A percentile compares a stretch with the other conserved stretches of the same genome.
phyloP scores from a whole-genome alignment of 2,329 filamentous ascomycete species.

The Hymenoscyphus occultus region DNA sequence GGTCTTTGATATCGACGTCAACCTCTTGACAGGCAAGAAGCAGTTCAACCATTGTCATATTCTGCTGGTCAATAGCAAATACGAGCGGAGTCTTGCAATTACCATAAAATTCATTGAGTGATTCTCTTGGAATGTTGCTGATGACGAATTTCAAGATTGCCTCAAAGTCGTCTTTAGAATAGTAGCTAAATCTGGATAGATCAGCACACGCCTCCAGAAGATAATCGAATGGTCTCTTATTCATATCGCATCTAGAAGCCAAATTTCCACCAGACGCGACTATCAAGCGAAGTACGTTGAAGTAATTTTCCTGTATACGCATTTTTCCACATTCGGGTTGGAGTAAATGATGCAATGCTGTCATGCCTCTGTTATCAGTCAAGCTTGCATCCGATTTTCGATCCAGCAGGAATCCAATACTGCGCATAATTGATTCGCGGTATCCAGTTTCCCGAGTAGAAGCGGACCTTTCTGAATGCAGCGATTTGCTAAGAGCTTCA shows the following conservation, averaged over 20 bases:
- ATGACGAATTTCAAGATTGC: not conserved
- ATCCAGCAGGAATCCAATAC: not conserved
- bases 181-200: not conserved
- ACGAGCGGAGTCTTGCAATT: not conserved
- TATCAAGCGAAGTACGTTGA: not conserved
- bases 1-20: not conserved
- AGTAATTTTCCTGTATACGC: not conserved
- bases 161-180: not conserved
- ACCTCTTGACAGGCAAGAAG: not conserved
- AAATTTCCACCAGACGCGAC: not conserved
- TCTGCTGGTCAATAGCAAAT: not conserved
- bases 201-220: not conserved
- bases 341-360: not conserved
- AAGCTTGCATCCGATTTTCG: not conserved
- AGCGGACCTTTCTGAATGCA: not conserved
- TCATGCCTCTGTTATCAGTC: not conserved
- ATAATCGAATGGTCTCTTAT: not conserved
- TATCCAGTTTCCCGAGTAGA: not conserved
- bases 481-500: not conserved
- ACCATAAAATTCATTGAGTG: not conserved
- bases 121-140: not conserved
- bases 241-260: not conserved
- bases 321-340: not conserved
- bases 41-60: not conserved
- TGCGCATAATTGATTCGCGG: not conserved